A percentile compares a stretch with the other conserved stretches of the same genome.
Conservation (phyloP, 805 yeast genomes). For the Myxozyma lipomycoides region DNA sequence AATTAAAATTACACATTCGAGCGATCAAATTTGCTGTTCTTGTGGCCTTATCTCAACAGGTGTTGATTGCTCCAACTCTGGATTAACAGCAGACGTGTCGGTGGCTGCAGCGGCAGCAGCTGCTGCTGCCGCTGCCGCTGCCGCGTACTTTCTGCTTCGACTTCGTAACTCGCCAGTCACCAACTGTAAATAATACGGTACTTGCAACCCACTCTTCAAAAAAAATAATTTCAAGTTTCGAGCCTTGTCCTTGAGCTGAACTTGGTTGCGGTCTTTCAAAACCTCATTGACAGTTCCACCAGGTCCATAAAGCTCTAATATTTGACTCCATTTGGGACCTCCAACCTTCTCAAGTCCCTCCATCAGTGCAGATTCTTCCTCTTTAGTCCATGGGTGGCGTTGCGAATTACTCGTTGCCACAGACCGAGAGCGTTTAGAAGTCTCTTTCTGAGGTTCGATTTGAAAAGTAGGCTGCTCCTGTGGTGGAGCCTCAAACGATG, state of each 20-base stretch:
- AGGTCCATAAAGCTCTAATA: constrained; percentile 84
- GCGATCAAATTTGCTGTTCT: no score
- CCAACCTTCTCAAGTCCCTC: constrained; percentile 68
- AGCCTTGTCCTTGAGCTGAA: constrained; percentile 93
- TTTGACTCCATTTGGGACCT: constrained; percentile 94
- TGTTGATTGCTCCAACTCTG: no score
- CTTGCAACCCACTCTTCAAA: constrained; percentile 65
- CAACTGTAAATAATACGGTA: constrained; percentile 73
- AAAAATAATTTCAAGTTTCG: constrained; percentile 91
- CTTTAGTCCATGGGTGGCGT: constrained; percentile 79
- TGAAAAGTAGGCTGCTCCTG: constrained; percentile 9
- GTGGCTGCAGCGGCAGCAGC: no score
- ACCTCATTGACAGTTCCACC: constrained; percentile 85
- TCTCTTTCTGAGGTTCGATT: neutral
- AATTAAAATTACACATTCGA: no score
- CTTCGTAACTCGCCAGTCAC: constrained; percentile 72
- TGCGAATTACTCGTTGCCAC: constrained; percentile 30
- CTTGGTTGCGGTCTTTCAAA: constrained; percentile 80
- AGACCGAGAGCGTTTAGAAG: constrained; percentile 8
- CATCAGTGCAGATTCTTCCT: constrained; percentile 79
- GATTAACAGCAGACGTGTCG: no score
- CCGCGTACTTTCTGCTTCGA: constrained; percentile 6
- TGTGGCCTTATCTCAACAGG: no score
- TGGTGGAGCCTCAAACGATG: neutral
- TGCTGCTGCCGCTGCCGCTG: constrained; percentile 4